phyloP scores from a whole-genome alignment of 2,329 filamentous ascomycete genomes.

The Fusarium napiforme region DNA sequence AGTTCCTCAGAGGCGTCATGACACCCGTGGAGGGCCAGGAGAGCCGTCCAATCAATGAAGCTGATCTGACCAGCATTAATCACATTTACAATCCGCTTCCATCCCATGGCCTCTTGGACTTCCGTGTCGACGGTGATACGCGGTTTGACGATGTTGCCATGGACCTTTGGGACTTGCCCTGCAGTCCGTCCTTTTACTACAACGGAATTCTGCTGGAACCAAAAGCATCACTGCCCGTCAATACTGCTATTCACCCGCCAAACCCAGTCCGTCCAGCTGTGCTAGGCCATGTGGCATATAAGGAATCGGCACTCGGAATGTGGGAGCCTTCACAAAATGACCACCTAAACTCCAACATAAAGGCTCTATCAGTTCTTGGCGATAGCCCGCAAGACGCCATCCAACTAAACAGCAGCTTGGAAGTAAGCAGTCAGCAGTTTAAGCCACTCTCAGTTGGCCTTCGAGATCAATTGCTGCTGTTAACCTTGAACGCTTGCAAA shows the following conservation, averaged over 20 bases:
- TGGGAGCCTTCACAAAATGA: neutral
- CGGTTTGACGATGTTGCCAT: neutral
- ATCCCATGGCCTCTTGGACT: neutral
- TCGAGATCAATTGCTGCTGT: neutral
- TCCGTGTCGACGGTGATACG: neutral
- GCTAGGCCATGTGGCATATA: neutral
- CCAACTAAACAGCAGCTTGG: neutral
- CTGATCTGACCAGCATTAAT: neutral
- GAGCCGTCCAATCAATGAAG: neutral
- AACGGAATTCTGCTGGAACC: neutral
- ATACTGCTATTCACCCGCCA: neutral
- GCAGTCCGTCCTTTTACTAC: neutral
- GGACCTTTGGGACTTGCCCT: neutral
- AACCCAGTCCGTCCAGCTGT: neutral
- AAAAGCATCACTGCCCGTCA: neutral
- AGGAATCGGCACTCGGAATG: neutral
- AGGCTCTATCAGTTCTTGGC: neutral
- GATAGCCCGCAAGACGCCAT: neutral
- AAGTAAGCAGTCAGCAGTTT: neutral
- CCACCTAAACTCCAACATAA: neutral
- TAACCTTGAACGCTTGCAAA: neutral
- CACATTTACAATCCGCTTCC: neutral
- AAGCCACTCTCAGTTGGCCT: neutral
- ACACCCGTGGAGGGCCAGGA: neutral
- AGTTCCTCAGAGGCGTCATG: neutral